These are phyloP conservation scores for Lactuca sativa DNA, from an alignment of 129 eudicot species.

Conservation along the genomic window DNA sequence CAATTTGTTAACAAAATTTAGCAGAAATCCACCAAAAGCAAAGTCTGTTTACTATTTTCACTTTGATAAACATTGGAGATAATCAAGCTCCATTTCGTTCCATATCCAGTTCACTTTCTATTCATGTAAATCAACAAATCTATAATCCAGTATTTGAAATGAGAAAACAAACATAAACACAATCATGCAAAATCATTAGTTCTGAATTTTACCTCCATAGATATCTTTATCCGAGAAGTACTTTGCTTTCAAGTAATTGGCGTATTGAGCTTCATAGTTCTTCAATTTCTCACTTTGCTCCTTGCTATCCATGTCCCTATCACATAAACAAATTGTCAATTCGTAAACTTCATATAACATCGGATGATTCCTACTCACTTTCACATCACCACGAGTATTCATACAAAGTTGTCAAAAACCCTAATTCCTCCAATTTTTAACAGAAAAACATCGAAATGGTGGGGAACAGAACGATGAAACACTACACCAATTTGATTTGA, in stretches of 20 bases:
- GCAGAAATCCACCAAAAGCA: too few species aligned
- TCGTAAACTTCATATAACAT: background rate
- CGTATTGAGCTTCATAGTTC: conserved; percentile 57
- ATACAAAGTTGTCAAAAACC: conserved; percentile 6
- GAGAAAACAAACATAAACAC: background rate
- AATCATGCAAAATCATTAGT: background rate
- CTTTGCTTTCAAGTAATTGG: conserved; percentile 49
- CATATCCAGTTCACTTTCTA: background rate
- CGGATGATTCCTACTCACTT: background rate
- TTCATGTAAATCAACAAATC: background rate
- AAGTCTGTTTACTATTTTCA: background rate
- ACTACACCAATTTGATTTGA: conserved; percentile 11
- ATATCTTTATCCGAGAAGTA: conserved; percentile 73
- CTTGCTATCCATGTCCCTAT: conserved; percentile 43
- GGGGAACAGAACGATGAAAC: background rate
- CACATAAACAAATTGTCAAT: conserved; percentile 15
- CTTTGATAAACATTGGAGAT: background rate
- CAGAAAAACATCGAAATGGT: background rate
- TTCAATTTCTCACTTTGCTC: conserved; percentile 44
- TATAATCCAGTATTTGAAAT: background rate
- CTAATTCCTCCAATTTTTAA: background rate
- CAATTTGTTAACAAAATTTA: too few species aligned
- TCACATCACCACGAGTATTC: background rate
- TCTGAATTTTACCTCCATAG: conserved; percentile 59
- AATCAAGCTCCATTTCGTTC: background rate